Evolutionary conservation across 2,329 filamentous ascomycete species (phyloP).

Genomic region (Alternaria conjuncta): DNA sequence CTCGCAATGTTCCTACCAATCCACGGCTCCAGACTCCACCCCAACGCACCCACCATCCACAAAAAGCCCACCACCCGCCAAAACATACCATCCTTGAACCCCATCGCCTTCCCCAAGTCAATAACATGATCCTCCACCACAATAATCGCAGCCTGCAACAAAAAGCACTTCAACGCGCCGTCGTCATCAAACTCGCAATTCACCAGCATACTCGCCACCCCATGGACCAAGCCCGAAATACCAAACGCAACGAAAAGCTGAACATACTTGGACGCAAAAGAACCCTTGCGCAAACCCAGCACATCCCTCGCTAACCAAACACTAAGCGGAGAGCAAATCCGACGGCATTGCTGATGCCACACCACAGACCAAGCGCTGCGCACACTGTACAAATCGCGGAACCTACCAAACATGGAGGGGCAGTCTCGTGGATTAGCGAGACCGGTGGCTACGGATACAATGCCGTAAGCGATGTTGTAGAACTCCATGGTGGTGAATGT

Average conservation of each 20-base stretch:
- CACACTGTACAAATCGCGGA: slow-evolving; percentile 23
- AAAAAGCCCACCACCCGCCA: slow-evolving; percentile 31
- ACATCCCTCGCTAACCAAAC: slow-evolving; percentile 28
- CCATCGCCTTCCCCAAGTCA: slow-evolving; percentile 25
- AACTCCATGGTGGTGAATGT: slow-evolving; percentile 27
- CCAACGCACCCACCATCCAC: slow-evolving; percentile 31
- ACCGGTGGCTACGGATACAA: slow-evolving; percentile 22
- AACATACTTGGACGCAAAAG: slow-evolving; percentile 38
- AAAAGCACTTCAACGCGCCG: slow-evolving; percentile 22
- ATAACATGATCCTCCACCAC: slow-evolving; percentile 41
- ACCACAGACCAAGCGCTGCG: slow-evolving; percentile 31
- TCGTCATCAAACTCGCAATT: slow-evolving; percentile 22
- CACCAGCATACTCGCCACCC: slow-evolving; percentile 21
- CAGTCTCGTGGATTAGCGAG: slow-evolving; percentile 34
- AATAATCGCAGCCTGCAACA: slow-evolving; percentile 34
- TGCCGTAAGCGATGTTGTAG: slow-evolving; percentile 11
- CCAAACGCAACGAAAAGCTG: slow-evolving; percentile 37
- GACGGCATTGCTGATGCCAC: slow-evolving; percentile 37
- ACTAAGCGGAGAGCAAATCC: slow-evolving; percentile 23
- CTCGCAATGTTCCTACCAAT: slow-evolving; percentile 2
- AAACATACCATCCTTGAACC: slow-evolving; percentile 13
- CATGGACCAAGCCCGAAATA: slow-evolving; percentile 27
- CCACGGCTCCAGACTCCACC: slow-evolving; percentile 17
- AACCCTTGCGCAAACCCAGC: slow-evolving; percentile 28
- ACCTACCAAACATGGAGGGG: slow-evolving; percentile 29